Conservation (phyloP, 179 eudicot genomes). For the Actinidia polygama region DNA sequence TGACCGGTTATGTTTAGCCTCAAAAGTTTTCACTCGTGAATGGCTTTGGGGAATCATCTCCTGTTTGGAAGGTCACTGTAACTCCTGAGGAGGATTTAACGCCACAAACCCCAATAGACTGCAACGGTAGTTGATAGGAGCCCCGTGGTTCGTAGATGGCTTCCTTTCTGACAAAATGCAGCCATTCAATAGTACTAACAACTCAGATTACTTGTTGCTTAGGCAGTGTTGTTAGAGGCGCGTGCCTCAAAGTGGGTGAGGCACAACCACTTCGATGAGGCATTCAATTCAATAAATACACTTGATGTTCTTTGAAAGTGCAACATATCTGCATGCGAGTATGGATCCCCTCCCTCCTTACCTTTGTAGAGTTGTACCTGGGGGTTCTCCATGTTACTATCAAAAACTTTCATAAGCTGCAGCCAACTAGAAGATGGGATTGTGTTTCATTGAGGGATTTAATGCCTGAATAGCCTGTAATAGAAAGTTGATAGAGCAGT, state of each 20-base stretch:
- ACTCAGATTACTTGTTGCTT: not conserved
- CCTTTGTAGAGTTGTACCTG: not conserved
- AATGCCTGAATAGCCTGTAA: not conserved
- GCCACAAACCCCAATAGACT: not conserved
- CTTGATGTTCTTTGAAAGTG: no score
- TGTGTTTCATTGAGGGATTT: not conserved
- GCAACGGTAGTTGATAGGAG: not conserved
- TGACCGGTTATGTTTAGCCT: no score
- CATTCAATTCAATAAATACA: no score
- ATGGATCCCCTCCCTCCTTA: not conserved
- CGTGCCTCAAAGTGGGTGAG: no score
- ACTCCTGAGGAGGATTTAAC: not conserved
- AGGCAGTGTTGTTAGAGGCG: no score
- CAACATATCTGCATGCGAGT: no score
- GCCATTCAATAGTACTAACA: not conserved
- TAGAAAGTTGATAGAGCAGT: not conserved
- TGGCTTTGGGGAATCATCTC: no score
- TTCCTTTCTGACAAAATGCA: not conserved
- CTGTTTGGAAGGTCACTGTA: no score
- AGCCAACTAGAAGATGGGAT: not conserved
- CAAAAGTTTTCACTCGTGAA: no score
- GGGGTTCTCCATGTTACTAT: not conserved
- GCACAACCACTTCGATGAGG: no score
- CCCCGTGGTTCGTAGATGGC: slow-evolving; percentile 3
- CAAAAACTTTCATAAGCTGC: not conserved